Conservation (phyloP, 2,329 filamentous ascomycete species). For the Trichoderma sp. region DNA sequence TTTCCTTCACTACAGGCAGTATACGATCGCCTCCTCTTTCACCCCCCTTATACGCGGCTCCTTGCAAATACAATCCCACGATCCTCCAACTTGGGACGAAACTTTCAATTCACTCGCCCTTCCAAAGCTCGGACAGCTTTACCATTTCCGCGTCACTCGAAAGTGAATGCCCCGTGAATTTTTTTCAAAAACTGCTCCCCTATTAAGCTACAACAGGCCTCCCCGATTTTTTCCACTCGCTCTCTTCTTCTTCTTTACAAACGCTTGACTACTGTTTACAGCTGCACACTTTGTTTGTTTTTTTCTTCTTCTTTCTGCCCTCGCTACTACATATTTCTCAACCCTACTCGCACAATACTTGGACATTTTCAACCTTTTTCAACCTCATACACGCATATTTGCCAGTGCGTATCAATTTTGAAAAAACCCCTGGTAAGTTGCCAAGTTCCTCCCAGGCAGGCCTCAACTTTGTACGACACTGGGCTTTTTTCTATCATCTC, state of each 20-base stretch:
- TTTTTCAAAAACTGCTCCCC: background rate
- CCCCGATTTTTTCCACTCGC: background rate
- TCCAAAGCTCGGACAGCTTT: background rate
- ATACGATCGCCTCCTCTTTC: background rate
- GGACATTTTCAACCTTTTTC: background rate
- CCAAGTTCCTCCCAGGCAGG: background rate
- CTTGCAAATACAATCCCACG: background rate
- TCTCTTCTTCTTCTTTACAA: background rate
- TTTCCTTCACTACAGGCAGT: background rate
- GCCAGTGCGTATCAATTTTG: background rate
- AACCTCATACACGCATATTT: background rate
- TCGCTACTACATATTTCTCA: background rate
- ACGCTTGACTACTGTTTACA: background rate
- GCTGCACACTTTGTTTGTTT: background rate
- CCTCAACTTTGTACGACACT: background rate
- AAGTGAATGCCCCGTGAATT: conserved; percentile 15
- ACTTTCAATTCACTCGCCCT: conserved; percentile 5
- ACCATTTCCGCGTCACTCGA: background rate
- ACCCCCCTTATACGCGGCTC: background rate
- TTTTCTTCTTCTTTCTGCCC: background rate
- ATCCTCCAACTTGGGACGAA: conserved; percentile 13
- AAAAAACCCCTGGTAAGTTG: background rate
- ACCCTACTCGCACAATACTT: conserved; percentile 20
- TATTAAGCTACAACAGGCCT: conserved; percentile 4
- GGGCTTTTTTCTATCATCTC: background rate